phyloP scores from a whole-genome alignment of 495 filamentous ascomycete genomes.

The Paragyromitra xinjiangensis region DNA sequence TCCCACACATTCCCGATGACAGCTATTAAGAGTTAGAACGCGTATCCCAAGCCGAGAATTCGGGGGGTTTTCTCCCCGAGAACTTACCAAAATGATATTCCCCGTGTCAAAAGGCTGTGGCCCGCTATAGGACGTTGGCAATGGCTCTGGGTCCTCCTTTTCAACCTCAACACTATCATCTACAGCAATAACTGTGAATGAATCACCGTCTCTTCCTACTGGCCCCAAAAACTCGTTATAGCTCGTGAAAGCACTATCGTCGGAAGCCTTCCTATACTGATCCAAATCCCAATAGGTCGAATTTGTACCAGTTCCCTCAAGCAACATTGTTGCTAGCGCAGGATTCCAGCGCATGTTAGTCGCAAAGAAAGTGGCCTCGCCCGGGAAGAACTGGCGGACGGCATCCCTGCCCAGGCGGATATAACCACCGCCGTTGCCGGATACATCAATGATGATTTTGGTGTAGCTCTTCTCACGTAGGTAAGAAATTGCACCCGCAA shows the following conservation, averaged over 20 bases:
- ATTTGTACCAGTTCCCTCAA: slow-evolving; percentile 31
- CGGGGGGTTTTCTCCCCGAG: background rate
- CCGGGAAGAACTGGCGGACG: slow-evolving; percentile 53
- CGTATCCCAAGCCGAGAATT: background rate
- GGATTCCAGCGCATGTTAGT: slow-evolving; percentile 53
- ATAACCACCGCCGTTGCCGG: slow-evolving; percentile 53
- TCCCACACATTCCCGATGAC: slow-evolving; percentile 51
- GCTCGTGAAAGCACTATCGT: slow-evolving; percentile 39
- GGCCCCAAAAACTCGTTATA: slow-evolving; percentile 49
- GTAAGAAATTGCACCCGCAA: slow-evolving; percentile 31
- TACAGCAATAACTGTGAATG: slow-evolving; percentile 51
- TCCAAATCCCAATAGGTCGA: slow-evolving; percentile 46
- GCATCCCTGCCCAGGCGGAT: slow-evolving; percentile 40
- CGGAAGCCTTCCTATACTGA: slow-evolving; percentile 37
- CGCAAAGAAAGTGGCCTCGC: slow-evolving; percentile 49
- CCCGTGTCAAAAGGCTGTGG: slow-evolving; percentile 37
- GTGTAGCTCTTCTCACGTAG: slow-evolving; percentile 36
- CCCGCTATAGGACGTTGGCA: slow-evolving; percentile 25
- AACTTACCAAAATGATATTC: slow-evolving; percentile 45
- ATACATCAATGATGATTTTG: slow-evolving; percentile 54
- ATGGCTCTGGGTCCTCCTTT: slow-evolving; percentile 25
- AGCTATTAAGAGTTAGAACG: slow-evolving; percentile 27
- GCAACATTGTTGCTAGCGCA: slow-evolving; percentile 40
- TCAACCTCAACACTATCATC: slow-evolving; percentile 38
- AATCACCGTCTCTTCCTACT: slow-evolving; percentile 41